Conservation (phyloP, 805 yeast genomes). For the Soucietia sequanensis region DNA sequence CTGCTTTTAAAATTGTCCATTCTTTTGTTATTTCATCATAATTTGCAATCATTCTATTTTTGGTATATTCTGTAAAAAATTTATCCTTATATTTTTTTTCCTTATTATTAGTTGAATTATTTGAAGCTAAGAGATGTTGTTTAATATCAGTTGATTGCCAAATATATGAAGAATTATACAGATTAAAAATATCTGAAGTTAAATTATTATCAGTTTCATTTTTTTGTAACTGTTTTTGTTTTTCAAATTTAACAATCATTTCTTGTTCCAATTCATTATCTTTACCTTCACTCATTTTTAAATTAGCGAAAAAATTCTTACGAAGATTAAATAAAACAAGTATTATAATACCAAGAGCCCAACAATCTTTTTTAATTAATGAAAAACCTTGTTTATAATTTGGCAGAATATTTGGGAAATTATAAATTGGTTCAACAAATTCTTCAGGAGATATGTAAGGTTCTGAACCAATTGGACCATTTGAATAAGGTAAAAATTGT, state of each 20-base stretch:
- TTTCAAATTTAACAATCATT: not conserved
- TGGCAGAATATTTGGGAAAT: not conserved
- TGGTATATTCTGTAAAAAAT: conserved; percentile 40
- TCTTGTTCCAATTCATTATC: not conserved
- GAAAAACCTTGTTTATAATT: conserved; percentile 46
- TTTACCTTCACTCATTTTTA: no score
- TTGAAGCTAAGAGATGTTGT: no score
- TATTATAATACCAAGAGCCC: conserved; percentile 74
- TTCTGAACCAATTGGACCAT: conserved; percentile 81
- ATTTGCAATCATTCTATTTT: conserved; percentile 42
- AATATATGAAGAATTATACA: conserved; percentile 23
- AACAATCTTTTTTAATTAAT: conserved; percentile 78
- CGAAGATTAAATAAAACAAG: conserved; percentile 30
- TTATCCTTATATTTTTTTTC: conserved; percentile 25
- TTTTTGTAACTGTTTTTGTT: conserved; percentile 3
- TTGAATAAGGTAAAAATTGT: conserved; percentile 47
- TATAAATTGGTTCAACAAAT: conserved; percentile 36
- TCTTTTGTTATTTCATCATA: conserved; percentile 27
- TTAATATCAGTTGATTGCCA: conserved; percentile 33
- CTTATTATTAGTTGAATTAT: conserved; percentile 6
- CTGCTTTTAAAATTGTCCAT: conserved; percentile 34
- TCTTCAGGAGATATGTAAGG: conserved; percentile 96
- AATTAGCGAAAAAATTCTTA: conserved; percentile 17
- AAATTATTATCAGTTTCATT: conserved; percentile 10
- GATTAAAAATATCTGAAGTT: conserved; percentile 9